These are phyloP conservation scores for Dioscorea alata DNA, from an alignment of 106 monocot species.

Conservation along the genomic window DNA sequence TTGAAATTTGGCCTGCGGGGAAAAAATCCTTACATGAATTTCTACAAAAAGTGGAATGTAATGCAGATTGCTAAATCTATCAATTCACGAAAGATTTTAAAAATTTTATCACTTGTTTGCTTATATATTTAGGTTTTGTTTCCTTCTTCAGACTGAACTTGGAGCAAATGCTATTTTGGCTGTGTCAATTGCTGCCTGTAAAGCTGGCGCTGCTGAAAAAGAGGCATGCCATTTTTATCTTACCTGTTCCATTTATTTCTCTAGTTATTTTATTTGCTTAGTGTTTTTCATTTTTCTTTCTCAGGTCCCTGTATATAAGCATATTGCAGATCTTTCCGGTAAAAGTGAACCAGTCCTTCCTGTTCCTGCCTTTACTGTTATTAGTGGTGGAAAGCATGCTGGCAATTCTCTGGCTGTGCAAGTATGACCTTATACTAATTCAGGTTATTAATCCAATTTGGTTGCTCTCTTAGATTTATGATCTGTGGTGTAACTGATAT, in stretches of 20 bases:
- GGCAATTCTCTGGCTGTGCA: conserved; percentile 76
- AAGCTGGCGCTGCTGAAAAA: conserved; percentile 98
- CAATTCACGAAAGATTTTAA: too few species aligned
- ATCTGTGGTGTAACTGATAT: not conserved
- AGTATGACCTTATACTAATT: conserved; percentile 52
- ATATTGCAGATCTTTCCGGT: conserved; percentile 94
- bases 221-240: conserved; percentile 30
- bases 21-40: too few species aligned
- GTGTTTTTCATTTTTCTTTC: conserved; percentile 20
- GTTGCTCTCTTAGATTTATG: not conserved
- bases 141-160: conserved; percentile 57
- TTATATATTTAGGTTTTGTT: too few species aligned
- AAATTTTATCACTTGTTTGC: too few species aligned
- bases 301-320: conserved; percentile 81
- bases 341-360: conserved; percentile 72
- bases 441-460: conserved; percentile 33
- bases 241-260: not conserved
- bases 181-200: conserved; percentile 98
- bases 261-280: conserved; percentile 2
- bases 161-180: conserved; percentile 95
- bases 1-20: too few species aligned
- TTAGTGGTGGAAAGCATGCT: conserved; percentile 92
- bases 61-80: too few species aligned
- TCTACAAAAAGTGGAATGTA: too few species aligned
- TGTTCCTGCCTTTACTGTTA: conserved; percentile 77